Evolutionary conservation across 2,329 filamentous ascomycete genomes (phyloP), one percentile per base, ranked within the genome.

Genomic region (Ceratocystiopsis brevicomis): DNA sequence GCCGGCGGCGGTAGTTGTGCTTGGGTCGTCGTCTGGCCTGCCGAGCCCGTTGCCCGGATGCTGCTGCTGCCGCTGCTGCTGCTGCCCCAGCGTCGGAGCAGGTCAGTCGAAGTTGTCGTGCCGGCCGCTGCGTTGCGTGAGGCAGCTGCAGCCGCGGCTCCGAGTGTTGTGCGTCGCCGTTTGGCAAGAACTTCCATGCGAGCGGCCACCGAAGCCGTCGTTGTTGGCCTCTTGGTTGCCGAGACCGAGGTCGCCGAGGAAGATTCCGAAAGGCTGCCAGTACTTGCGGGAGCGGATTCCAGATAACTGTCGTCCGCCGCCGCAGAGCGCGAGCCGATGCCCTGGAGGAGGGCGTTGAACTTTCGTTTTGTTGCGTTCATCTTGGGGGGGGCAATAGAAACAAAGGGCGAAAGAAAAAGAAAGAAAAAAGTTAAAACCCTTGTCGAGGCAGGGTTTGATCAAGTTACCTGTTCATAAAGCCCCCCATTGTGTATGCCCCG

Each of bases 301-400:
- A 21, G 19, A 21, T 21, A 21, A 4, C 19, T 21, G 19, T 21
- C 19, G 19, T 21, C 19, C 6, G 19, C 19, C 4, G 19, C 19
- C 19, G 19, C 19, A 21, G 19, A 21, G 19, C 19, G 19, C 19
- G 19, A 71, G 53, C 72, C 72, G 52, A 79, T 67, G 50, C 73
- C 66, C 55, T 85, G 80, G 25, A 87, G 66, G 15, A 86, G 68
- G 53, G 72, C 71, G 59, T 86, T 81, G 64, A 87, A 86, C 60
- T 87, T 87, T 52, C 82, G 72, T 63, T 87, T 88, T n/a, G 78
- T 83, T 19, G 78, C 73, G 56, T 81, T 81, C 66, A 86, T 81
- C 18, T 17, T 47, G 19, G n/a, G n/a, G n/a, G n/a, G n/a, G n/a
- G n/a, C n/a, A n/a, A n/a, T n/a, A n/a, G n/a, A n/a, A n/a, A n/a